A percentile compares a stretch with the other conserved stretches of the same genome.
These are phyloP conservation scores for Terana coerulea DNA, from an alignment of 768 basidiomycete species.

Conservation along the genomic window DNA sequence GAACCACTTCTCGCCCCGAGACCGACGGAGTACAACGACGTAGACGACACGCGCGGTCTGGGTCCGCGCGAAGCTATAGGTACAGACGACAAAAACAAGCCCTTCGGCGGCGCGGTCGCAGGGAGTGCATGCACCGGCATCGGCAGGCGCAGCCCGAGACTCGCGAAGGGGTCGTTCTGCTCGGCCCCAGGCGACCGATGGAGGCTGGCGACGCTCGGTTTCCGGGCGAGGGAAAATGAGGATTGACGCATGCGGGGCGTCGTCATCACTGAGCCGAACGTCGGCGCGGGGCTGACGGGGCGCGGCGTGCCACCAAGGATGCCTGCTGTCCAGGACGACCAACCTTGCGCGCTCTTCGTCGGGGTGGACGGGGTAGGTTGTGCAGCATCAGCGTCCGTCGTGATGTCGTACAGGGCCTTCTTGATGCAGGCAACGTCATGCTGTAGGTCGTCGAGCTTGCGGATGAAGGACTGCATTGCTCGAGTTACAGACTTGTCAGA, in stretches of 20 bases:
- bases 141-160: slow-evolving; percentile 50
- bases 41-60: slow-evolving; percentile 38
- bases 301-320: slow-evolving; percentile 39
- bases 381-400: slow-evolving; percentile 12
- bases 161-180: slow-evolving; percentile 37
- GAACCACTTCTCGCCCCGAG: slow-evolving; percentile 44
- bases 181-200: slow-evolving; percentile 9
- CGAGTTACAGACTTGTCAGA: slow-evolving; percentile 43
- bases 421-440: slow-evolving; percentile 76
- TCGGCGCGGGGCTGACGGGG: slow-evolving; percentile 46
- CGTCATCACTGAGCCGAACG: slow-evolving; percentile 72
- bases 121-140: slow-evolving; percentile 44
- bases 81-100: slow-evolving; percentile 14
- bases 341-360: slow-evolving; percentile 19
- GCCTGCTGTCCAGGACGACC: slow-evolving; percentile 56
- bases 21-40: slow-evolving; percentile 65
- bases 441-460: slow-evolving; percentile 68
- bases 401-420: slow-evolving; percentile 46
- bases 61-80: slow-evolving; percentile 10
- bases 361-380: slow-evolving; percentile 7
- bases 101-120: slow-evolving; percentile 1
- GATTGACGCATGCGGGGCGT: slow-evolving; percentile 54
- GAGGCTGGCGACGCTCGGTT: background rate
- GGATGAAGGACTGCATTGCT: slow-evolving; percentile 43
- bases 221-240: slow-evolving; percentile 31